A percentile compares a stretch with the other conserved stretches of the same genome.
Conservation (phyloP, 331 rosid genomes). For the Erythrophleum ivorense region DNA sequence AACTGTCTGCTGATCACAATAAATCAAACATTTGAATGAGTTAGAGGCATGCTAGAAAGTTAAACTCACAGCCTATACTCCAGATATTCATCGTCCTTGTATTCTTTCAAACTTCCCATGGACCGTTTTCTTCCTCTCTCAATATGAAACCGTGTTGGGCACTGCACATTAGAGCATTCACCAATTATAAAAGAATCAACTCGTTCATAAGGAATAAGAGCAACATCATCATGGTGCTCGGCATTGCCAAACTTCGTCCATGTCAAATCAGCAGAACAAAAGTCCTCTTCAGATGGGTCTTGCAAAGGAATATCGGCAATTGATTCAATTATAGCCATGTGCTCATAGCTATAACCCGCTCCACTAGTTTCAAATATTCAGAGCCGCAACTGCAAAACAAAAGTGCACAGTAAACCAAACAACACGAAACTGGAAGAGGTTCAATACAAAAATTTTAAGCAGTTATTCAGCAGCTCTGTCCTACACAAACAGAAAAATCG, state of each 20-base stretch:
- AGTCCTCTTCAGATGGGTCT: conserved; percentile 3
- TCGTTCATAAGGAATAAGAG: background rate
- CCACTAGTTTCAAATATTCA: background rate
- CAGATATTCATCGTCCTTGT: background rate
- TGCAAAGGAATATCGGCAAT: conserved; percentile 2
- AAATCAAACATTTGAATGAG: background rate
- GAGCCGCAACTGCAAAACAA: background rate
- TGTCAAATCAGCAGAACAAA: conserved; percentile 5
- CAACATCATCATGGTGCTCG: conserved; percentile 7
- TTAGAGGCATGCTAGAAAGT: background rate
- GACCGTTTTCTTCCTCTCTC: conserved; percentile 18
- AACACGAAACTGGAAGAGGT: background rate
- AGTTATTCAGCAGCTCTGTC: background rate
- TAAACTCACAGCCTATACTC: background rate
- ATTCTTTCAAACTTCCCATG: background rate
- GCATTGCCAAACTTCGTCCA: background rate
- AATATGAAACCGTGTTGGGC: background rate
- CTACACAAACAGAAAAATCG: background rate
- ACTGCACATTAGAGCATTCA: background rate
- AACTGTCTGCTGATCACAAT: background rate
- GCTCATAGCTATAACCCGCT: background rate
- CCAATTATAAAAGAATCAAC: conserved; percentile 1
- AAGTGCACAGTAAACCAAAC: background rate
- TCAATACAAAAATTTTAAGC: background rate
- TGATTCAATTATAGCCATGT: background rate